phyloP scores from a whole-genome alignment of 352 stramenopile species.

The Globisporangium rhizosaccharum region DNA sequence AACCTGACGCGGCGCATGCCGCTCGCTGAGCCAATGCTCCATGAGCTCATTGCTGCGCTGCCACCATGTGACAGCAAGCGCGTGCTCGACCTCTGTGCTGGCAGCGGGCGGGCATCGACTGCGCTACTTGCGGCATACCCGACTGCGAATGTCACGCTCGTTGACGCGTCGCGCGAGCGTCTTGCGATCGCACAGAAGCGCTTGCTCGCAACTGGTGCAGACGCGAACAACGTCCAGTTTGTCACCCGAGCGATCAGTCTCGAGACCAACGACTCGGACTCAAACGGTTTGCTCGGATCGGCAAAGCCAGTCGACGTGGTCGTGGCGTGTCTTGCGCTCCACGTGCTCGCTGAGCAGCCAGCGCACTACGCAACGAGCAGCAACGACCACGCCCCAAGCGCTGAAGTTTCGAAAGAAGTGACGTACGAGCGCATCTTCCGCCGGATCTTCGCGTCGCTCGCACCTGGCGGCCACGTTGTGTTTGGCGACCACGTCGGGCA shows the following conservation, averaged over 20 bases:
- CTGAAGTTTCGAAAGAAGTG: conserved; percentile 14
- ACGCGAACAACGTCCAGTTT: conserved; percentile 20
- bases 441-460: conserved; percentile 41
- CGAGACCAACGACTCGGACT: conserved; percentile 5
- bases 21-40: conserved; percentile 50
- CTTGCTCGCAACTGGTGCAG: conserved; percentile 15
- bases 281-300: conserved; percentile 2
- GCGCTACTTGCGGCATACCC: conserved; percentile 61
- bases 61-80: conserved; percentile 51
- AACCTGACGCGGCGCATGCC: conserved; percentile 54
- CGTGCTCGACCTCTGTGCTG: conserved; percentile 64
- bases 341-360: conserved; percentile 54
- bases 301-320: conserved; percentile 45
- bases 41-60: conserved; percentile 52
- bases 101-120: conserved; percentile 48
- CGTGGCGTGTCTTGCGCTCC: conserved; percentile 55
- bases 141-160: conserved; percentile 39
- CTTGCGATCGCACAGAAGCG: conserved; percentile 45
- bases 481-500: conserved; percentile 74
- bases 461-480: conserved; percentile 57
- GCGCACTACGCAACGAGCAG: conserved; percentile 37
- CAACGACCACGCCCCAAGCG: too few relatives aligned
- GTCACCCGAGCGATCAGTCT: conserved; percentile 13
- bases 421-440: conserved; percentile 56
- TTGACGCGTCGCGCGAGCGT: conserved; percentile 53